Evolutionary conservation across 176 grass and related monocot species (phyloP).

Genomic region (Phyllostachys edulis): DNA sequence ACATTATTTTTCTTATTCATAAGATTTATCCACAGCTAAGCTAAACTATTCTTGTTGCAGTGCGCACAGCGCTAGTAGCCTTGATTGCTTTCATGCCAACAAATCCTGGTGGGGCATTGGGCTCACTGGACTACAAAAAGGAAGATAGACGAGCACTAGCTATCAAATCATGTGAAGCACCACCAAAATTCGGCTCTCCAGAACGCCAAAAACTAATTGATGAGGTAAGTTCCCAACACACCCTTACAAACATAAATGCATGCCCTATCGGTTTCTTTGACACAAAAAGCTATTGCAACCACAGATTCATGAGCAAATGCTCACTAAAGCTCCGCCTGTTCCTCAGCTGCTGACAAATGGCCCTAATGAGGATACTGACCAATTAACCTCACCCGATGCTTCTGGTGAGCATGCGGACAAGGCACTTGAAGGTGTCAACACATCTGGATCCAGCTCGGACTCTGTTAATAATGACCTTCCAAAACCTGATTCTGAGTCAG

Average conservation of each 20-base stretch:
- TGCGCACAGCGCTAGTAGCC: conserved; percentile 90
- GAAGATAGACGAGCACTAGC: conserved; percentile 73
- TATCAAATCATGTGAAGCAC: conserved; percentile 75
- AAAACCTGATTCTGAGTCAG: conserved; percentile 42
- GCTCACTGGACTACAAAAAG: conserved; percentile 91
- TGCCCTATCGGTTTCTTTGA: conserved; percentile 33
- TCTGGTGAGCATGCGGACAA: conserved; percentile 24
- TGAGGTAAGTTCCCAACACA: conserved; percentile 48
- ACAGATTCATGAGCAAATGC: conserved; percentile 93
- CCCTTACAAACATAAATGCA: neutral
- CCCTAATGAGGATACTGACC: conserved; percentile 23
- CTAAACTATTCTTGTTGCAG: conserved; percentile 42
- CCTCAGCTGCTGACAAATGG: conserved; percentile 46
- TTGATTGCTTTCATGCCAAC: conserved; percentile 98
- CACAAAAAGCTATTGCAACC: neutral
- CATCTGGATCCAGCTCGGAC: conserved; percentile 28
- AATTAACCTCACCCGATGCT: conserved; percentile 14
- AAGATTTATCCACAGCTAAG: neutral
- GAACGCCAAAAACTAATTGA: conserved; percentile 94
- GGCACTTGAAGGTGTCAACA: conserved; percentile 27
- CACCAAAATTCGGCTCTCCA: conserved; percentile 73
- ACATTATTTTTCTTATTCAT: neutral
- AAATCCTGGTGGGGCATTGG: conserved; percentile 87
- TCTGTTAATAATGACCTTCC: conserved; percentile 29
- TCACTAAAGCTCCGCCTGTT: conserved; percentile 70